Evolutionary conservation across 768 basidiomycete species (phyloP), one percentile per base, ranked within the genome.

Genomic region (Naganishia antarctica): DNA sequence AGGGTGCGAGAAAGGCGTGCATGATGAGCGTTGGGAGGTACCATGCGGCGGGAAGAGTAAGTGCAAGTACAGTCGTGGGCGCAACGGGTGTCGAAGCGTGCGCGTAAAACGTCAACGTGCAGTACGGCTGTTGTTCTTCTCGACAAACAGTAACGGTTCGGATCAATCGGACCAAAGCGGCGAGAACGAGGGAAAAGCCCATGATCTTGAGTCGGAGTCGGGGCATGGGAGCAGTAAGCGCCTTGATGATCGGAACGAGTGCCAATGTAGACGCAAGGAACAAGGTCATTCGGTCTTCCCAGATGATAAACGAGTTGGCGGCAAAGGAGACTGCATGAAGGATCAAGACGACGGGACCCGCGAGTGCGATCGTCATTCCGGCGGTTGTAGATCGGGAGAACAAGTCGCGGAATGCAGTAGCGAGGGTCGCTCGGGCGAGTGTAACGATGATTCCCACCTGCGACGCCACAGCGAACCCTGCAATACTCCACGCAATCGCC

Each of bases 271-370:
- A 73, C 65, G 86, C 79, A 60, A 98, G 82, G 82, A 86, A 93
- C 8, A 85, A 83, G 12, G 88, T 81, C 61, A 90, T 80, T 32
- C 83, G 83, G 74, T 97, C 93, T 82, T 99, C 96, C 91, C 92
- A 97, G 76, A 98, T 84, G n/a, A 89, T 90, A 80, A 90, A 94
- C 0, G 92, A 96, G 80, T 98, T 98, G 26, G 92, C 94, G 16
- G 87, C 83, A 78, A 94, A 94, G 7, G 87, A 80, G 3, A 87
- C 60, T 1, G 86, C 78, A 70, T 98, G 92, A 2, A 91, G 80
- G 62, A 76, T 26, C 26, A 76, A 65, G 16, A 79, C 53, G n/a
- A 73, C 28, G 4, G 77, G 73, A 4, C 73, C 76, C 47, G 75
- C 21, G 63, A 48, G 48, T 48, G 41, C 60, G 62, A 37, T 67